A percentile compares a stretch with the other conserved stretches of the same genome.
These are phyloP conservation scores for Fusarium paranaense DNA, from an alignment of 2,329 filamentous ascomycete genomes.

Conservation along the genomic window DNA sequence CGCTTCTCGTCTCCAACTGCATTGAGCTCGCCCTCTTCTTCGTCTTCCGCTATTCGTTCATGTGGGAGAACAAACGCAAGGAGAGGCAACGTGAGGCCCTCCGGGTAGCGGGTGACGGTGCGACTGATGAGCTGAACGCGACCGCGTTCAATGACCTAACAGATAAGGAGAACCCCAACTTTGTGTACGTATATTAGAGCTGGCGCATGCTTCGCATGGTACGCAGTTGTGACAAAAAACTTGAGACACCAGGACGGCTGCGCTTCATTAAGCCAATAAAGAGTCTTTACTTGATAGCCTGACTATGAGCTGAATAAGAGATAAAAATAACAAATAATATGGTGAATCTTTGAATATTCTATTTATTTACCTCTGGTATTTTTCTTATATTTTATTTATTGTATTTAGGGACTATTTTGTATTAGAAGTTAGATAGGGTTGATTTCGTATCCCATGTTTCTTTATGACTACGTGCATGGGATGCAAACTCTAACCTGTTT, in stretches of 20 bases:
- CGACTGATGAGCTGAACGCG: conserved; percentile 48
- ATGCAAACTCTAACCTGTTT: background rate
- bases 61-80: conserved; percentile 54
- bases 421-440: too few species aligned
- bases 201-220: background rate
- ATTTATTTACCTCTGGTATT: too few species aligned
- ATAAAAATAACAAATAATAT: background rate
- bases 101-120: conserved; percentile 38
- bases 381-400: too few species aligned
- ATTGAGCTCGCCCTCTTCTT: conserved; percentile 54
- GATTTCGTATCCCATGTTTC: too few species aligned
- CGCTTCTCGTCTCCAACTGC: conserved; percentile 55
- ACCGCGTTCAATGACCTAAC: conserved; percentile 57
- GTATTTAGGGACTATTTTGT: too few species aligned
- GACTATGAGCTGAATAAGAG: too few species aligned
- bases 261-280: too few species aligned
- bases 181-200: conserved; percentile 53
- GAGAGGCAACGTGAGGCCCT: conserved; percentile 49
- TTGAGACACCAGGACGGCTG: too few species aligned
- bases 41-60: conserved; percentile 52
- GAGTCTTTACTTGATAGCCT: too few species aligned
- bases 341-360: background rate
- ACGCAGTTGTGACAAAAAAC: too few species aligned
- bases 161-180: conserved; percentile 57
- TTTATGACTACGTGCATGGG: too few species aligned